phyloP scores from a whole-genome alignment of 352 stramenopile genomes.

The Pythium sukuiense region DNA sequence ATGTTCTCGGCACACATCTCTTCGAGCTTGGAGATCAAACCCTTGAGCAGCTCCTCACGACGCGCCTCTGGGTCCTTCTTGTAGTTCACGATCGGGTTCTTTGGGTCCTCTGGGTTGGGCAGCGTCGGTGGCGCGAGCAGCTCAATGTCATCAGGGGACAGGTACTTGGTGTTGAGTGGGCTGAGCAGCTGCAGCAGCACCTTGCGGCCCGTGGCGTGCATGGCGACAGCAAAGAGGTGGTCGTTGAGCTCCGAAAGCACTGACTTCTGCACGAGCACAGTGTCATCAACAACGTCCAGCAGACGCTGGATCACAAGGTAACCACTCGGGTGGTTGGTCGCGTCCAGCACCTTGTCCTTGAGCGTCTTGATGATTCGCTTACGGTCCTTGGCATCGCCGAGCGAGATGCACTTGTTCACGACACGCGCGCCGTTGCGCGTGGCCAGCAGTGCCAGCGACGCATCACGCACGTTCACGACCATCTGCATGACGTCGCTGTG shows the following conservation, averaged over 20 bases:
- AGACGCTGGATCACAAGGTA: constrained; percentile 90
- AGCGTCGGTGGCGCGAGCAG: constrained; percentile 77
- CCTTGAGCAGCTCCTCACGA: constrained; percentile 76
- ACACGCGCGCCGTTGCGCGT: constrained; percentile 87
- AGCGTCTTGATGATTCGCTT: constrained; percentile 91
- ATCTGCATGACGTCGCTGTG: constrained; percentile 82
- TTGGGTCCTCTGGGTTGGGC: constrained; percentile 60
- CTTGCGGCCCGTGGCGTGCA: constrained; percentile 77
- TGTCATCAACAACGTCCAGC: constrained; percentile 90
- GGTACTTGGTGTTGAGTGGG: constrained; percentile 82
- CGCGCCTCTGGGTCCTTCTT: constrained; percentile 83
- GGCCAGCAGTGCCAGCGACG: constrained; percentile 79
- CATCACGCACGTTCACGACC: constrained; percentile 84
- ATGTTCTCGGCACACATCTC: constrained; percentile 70
- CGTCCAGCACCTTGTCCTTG: constrained; percentile 89
- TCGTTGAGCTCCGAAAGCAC: constrained; percentile 83
- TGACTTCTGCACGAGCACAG: constrained; percentile 89
- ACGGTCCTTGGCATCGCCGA: constrained; percentile 86
- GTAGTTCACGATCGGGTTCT: constrained; percentile 76
- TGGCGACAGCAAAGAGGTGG: constrained; percentile 64
- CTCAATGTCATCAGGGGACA: constrained; percentile 73
- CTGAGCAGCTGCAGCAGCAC: constrained; percentile 78
- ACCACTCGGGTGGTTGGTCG: constrained; percentile 88
- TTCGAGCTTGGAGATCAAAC: constrained; percentile 78
- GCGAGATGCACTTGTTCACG: constrained; percentile 82